Conservation (phyloP, 2,329 filamentous ascomycete species). For the Scedosporium minutisporum region DNA sequence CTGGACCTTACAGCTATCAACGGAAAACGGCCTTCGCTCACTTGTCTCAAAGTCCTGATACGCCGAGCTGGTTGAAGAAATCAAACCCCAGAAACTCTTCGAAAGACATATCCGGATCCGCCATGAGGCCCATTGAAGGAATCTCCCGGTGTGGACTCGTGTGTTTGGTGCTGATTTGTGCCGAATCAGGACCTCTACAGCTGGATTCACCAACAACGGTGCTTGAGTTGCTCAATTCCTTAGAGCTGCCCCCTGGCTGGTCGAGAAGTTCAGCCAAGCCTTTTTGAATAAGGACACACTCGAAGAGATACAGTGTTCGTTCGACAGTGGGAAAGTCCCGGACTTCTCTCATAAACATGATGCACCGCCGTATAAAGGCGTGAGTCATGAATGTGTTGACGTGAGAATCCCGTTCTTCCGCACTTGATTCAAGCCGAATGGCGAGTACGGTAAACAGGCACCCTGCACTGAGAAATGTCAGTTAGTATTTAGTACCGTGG, state of each 20-base stretch:
- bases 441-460: not conserved
- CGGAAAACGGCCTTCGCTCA: no score
- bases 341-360: not conserved
- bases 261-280: not conserved
- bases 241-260: not conserved
- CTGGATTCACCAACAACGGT: no score
- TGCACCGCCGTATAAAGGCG: not conserved
- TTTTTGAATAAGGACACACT: not conserved
- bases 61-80: not conserved
- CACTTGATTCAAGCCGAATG: not conserved
- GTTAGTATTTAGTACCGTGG: not conserved
- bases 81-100: not conserved
- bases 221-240: no score
- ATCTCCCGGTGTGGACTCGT: not conserved
- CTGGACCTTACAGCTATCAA: no score
- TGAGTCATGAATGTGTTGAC: not conserved
- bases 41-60: not conserved
- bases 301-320: not conserved
- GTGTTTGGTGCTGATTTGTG: not conserved
- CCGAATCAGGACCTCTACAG: no score
- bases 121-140: not conserved
- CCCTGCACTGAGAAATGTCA: not conserved
- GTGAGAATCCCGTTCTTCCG: not conserved
- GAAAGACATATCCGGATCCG: not conserved
- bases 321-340: not conserved